Percentiles rank a stretch among this genome's conserved stretches.
Evolutionary conservation across 23 red algal species (phyloP).

Genomic region (Gracilariopsis chorda): DNA sequence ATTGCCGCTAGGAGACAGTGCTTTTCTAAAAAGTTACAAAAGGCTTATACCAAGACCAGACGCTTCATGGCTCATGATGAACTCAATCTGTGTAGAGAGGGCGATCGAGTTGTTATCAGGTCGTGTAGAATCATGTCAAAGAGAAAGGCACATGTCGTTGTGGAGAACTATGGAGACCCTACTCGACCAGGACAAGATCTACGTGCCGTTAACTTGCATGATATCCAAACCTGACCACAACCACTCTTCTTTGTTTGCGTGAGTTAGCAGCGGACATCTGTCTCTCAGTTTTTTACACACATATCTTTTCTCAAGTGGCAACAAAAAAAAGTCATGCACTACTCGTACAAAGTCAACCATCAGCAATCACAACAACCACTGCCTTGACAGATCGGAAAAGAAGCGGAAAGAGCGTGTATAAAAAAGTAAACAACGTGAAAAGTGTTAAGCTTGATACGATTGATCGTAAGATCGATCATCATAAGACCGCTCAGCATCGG

Average conservation of each 20-base stretch:
- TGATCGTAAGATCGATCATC: neutral
- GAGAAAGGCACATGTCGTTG: conserved; percentile 81
- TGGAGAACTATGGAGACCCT: conserved; percentile 85
- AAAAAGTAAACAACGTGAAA: neutral
- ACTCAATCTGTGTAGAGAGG: conserved; percentile 70
- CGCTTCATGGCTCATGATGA: conserved; percentile 95
- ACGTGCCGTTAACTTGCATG: neutral
- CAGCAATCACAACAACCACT: too few relatives aligned
- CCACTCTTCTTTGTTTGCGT: too few relatives aligned
- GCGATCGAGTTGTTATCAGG: conserved; percentile 80
- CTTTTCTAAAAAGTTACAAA: conserved; percentile 49
- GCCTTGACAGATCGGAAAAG: too few relatives aligned
- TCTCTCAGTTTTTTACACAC: too few relatives aligned
- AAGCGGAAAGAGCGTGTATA: too few relatives aligned
- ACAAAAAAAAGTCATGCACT: too few relatives aligned
- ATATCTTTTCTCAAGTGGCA: too few relatives aligned
- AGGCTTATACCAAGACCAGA: conserved; percentile 49
- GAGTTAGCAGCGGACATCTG: too few relatives aligned
- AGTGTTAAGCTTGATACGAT: neutral
- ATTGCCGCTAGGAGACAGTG: conserved; percentile 48
- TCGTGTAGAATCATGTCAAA: conserved; percentile 63
- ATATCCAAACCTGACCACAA: neutral
- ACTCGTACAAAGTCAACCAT: too few relatives aligned
- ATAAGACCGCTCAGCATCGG: neutral
- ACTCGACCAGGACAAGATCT: conserved; percentile 16